phyloP scores from a whole-genome alignment of 345 rosid genomes.

The Citrus maxima region DNA sequence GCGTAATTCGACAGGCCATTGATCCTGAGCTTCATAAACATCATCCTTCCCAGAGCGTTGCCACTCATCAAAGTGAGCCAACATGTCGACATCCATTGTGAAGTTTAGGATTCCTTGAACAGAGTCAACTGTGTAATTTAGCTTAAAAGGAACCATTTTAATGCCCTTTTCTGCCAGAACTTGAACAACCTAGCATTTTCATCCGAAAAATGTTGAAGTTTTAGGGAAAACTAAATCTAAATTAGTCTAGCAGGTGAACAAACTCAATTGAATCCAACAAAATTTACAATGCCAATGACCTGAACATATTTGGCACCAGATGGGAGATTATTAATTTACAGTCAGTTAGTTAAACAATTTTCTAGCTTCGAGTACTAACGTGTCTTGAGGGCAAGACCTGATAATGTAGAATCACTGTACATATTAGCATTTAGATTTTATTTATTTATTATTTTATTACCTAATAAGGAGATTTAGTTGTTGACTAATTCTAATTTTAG shows the following conservation, averaged over 20 bases:
- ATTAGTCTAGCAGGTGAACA: not conserved
- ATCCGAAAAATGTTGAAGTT: slow-evolving; percentile 6
- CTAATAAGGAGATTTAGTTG: no score
- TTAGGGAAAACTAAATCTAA: not conserved
- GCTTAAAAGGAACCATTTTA: slow-evolving; percentile 71
- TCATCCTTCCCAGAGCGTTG: slow-evolving; percentile 65
- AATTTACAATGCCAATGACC: not conserved
- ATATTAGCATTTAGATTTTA: no score
- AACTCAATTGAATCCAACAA: not conserved
- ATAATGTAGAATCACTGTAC: no score
- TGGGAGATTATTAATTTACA: not conserved
- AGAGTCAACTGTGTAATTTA: slow-evolving; percentile 68
- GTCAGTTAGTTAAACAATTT: not conserved
- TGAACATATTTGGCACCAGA: not conserved
- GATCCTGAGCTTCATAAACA: slow-evolving; percentile 81
- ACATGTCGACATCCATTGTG: slow-evolving; percentile 82
- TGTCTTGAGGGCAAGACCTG: no score
- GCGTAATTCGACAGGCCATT: slow-evolving; percentile 78
- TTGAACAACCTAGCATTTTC: slow-evolving; percentile 50
- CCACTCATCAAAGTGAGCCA: slow-evolving; percentile 91
- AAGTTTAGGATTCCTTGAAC: slow-evolving; percentile 81
- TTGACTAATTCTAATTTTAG: no score
- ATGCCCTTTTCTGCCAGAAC: slow-evolving; percentile 76
- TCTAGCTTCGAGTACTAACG: no score
- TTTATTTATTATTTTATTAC: no score